Percentiles rank a stretch among this genome's conserved stretches.
Evolutionary conservation across 2,329 filamentous ascomycete genomes (phyloP).

Genomic region (Colletotrichum sp.): DNA sequence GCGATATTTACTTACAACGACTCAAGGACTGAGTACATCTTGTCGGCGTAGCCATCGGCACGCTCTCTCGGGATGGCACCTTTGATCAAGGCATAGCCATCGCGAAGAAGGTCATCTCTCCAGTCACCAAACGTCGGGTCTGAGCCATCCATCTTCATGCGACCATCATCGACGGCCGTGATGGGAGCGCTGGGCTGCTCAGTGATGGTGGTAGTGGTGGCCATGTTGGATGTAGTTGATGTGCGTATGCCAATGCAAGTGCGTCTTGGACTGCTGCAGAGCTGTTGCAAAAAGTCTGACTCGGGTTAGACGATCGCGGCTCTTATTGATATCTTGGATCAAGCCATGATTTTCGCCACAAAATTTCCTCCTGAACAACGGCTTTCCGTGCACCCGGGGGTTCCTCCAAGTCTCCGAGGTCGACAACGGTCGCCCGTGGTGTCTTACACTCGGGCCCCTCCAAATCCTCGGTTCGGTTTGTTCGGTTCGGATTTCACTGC

Average conservation of each 20-base stretch:
- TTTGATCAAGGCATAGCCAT: conserved; percentile 21
- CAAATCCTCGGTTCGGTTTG: background rate
- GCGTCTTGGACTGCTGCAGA: background rate
- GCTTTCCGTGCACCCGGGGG: background rate
- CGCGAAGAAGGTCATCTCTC: conserved; percentile 34
- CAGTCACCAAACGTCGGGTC: conserved; percentile 30
- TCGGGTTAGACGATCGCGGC: background rate
- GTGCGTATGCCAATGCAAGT: background rate
- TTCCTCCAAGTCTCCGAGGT: background rate
- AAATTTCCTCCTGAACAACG: background rate
- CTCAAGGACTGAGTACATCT: conserved; percentile 25
- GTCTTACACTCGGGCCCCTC: background rate
- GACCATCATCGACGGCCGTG: conserved; percentile 29
- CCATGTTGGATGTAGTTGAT: conserved; percentile 27
- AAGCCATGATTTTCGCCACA: background rate
- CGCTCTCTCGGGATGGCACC: conserved; percentile 16
- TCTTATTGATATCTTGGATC: background rate
- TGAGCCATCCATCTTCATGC: conserved; percentile 23
- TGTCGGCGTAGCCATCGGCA: conserved; percentile 31
- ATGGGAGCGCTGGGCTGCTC: background rate
- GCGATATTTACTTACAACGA: conserved; percentile 22
- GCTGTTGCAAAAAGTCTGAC: background rate
- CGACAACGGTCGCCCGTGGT: background rate
- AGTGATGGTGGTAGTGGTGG: background rate
- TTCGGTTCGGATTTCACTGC: background rate